phyloP scores from a whole-genome alignment of 2,329 filamentous ascomycete genomes.

The Beauveria scarabaeidicola region DNA sequence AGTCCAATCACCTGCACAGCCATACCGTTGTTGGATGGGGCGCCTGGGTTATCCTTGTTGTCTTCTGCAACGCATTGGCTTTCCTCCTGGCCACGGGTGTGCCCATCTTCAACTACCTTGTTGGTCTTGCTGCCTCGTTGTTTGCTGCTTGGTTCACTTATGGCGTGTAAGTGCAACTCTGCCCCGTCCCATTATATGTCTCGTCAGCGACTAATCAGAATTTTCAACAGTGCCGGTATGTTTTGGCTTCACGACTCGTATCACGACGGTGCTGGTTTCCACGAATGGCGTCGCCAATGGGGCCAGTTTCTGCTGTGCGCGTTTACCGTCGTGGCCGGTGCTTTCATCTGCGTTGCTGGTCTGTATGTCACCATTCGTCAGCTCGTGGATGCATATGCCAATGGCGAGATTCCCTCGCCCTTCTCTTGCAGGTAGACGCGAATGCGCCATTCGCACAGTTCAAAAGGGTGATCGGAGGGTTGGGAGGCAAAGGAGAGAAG shows the following conservation, averaged over 20 bases:
- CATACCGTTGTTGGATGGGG: conserved; percentile 39
- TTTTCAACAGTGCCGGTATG: conserved; percentile 28
- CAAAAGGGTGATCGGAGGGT: too few species aligned
- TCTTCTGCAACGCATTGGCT: conserved; percentile 36
- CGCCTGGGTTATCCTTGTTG: conserved; percentile 36
- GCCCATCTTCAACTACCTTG: conserved; percentile 45
- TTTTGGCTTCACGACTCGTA: conserved; percentile 45
- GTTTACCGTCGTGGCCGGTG: conserved; percentile 35
- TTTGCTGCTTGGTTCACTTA: conserved; percentile 49
- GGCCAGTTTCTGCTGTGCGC: conserved; percentile 30
- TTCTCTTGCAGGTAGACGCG: conserved; percentile 12
- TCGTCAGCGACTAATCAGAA: background rate
- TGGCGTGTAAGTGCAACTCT: conserved; percentile 26
- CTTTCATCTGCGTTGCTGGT: conserved; percentile 39
- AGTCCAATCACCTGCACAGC: conserved; percentile 36
- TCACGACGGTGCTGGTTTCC: conserved; percentile 30
- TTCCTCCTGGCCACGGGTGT: conserved; percentile 37
- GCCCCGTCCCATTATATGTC: too few species aligned
- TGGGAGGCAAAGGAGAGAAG: background rate
- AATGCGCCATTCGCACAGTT: too few species aligned
- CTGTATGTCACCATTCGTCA: conserved; percentile 39
- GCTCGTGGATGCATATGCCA: conserved; percentile 17
- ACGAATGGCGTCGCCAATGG: conserved; percentile 29
- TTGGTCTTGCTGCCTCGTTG: conserved; percentile 40
- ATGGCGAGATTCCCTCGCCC: conserved; percentile 10